Evolutionary conservation across 352 stramenopile species (phyloP).

Genomic region (Pythium grandisporangium): DNA sequence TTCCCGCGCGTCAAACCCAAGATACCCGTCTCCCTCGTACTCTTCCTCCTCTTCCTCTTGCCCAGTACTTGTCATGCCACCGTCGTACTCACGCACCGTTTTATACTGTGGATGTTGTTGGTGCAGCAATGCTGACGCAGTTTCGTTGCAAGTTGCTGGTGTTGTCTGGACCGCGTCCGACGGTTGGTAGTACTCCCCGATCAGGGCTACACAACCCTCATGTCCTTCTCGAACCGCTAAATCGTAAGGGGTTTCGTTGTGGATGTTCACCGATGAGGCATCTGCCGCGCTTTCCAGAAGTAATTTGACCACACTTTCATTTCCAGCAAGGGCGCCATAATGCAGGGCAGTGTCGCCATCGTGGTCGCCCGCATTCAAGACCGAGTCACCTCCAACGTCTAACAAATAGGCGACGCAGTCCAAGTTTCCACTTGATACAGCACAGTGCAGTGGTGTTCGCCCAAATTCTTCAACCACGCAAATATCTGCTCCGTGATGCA

Average conservation of each 20-base stretch:
- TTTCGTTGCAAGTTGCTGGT: slow-evolving; percentile 29
- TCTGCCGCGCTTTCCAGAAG: slow-evolving; percentile 71
- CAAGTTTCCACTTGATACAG: slow-evolving; percentile 39
- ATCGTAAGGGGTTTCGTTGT: slow-evolving; percentile 57
- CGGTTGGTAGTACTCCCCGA: slow-evolving; percentile 44
- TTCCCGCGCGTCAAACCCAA: slow-evolving; percentile 8
- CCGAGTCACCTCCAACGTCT: slow-evolving; percentile 74
- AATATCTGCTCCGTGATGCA: slow-evolving; percentile 76
- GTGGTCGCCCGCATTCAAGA: slow-evolving; percentile 68
- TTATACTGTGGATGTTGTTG: too few relatives aligned
- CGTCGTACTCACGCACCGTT: too few relatives aligned
- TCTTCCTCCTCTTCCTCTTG: slow-evolving; percentile 12
- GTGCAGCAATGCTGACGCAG: slow-evolving; percentile 30
- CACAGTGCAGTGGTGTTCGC: slow-evolving; percentile 70
- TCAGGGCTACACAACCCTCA: slow-evolving; percentile 32
- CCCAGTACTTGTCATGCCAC: too few relatives aligned
- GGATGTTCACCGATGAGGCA: slow-evolving; percentile 45
- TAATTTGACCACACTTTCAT: slow-evolving; percentile 55
- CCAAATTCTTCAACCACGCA: slow-evolving; percentile 78
- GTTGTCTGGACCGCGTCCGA: slow-evolving; percentile 5
- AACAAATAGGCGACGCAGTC: slow-evolving; percentile 77
- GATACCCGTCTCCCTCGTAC: slow-evolving; percentile 8
- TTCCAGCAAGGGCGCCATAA: slow-evolving; percentile 53
- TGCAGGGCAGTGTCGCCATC: slow-evolving; percentile 74
- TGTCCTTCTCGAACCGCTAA: slow-evolving; percentile 45